Conservation (phyloP, 257 asterid genomes). For the Solanum sitiens region DNA sequence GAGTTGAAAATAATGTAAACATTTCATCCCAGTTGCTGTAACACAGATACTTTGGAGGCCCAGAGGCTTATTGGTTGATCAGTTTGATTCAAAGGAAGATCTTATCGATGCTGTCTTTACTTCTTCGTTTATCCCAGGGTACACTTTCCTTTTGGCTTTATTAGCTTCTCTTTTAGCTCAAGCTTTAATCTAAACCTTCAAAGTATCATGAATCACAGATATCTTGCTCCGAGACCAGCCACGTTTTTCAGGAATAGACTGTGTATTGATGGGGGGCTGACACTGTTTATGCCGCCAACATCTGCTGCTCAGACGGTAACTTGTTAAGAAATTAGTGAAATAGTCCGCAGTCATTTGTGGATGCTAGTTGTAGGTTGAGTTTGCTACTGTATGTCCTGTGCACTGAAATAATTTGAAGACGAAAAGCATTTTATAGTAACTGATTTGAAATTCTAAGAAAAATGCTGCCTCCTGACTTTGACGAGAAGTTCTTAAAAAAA, state of each 20-base stretch:
- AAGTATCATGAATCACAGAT: conserved; percentile 29
- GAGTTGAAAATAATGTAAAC: conserved; percentile 5
- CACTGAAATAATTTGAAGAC: neutral
- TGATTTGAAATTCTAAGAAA: neutral
- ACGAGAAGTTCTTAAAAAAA: neutral
- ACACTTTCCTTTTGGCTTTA: neutral
- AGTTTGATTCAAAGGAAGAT: conserved; percentile 92
- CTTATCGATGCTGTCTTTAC: conserved; percentile 85
- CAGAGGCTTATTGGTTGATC: conserved; percentile 81
- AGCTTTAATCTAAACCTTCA: conserved; percentile 6
- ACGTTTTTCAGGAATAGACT: conserved; percentile 74
- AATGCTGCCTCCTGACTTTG: neutral
- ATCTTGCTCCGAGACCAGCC: conserved; percentile 96
- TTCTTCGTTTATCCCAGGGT: conserved; percentile 97
- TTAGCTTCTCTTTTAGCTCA: neutral
- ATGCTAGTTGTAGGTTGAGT: neutral
- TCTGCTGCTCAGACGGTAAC: conserved; percentile 78
- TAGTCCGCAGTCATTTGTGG: neutral
- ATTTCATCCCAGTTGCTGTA: conserved; percentile 66
- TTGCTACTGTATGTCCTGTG: neutral
- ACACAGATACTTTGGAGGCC: conserved; percentile 97
- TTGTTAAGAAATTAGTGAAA: no score
- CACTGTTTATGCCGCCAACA: conserved; percentile 96
- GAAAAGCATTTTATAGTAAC: neutral
- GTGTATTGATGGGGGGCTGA: conserved; percentile 88